Conservation (phyloP, 116 monocot species). For the Zostera marina region DNA sequence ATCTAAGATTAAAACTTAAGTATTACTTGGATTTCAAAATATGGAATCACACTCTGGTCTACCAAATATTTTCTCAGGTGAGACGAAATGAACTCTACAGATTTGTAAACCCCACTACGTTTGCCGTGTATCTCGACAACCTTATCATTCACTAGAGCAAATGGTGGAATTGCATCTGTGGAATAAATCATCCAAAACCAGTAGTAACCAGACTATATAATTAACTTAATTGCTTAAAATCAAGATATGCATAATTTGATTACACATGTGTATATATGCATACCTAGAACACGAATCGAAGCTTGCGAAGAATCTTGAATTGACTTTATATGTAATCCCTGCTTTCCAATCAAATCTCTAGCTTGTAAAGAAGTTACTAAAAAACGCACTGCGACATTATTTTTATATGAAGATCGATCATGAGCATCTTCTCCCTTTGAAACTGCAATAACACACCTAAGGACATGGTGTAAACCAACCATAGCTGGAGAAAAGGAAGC, state of each 20-base stretch:
- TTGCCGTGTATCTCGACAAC: slow-evolving; percentile 90
- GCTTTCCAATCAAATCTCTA: slow-evolving; percentile 75
- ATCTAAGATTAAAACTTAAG: background rate
- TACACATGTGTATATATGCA: background rate
- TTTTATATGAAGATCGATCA: slow-evolving; percentile 14
- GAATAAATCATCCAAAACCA: background rate
- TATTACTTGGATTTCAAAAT: slow-evolving; percentile 64
- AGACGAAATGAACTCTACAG: slow-evolving; percentile 49
- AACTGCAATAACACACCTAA: slow-evolving; percentile 57
- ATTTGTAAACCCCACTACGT: slow-evolving; percentile 40
- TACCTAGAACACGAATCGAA: slow-evolving; percentile 68
- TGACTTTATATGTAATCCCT: slow-evolving; percentile 75
- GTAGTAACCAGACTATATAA: no score
- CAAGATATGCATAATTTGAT: no score
- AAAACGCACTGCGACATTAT: slow-evolving; percentile 30
- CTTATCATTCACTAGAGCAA: slow-evolving; percentile 75
- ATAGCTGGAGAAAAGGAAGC: slow-evolving; percentile 64
- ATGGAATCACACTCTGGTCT: slow-evolving; percentile 62
- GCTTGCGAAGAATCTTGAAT: slow-evolving; percentile 70
- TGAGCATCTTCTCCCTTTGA: slow-evolving; percentile 26
- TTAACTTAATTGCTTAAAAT: no score
- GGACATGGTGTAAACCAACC: slow-evolving; percentile 73
- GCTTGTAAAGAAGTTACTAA: slow-evolving; percentile 70
- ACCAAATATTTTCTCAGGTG: slow-evolving; percentile 84
- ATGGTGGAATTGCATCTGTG: slow-evolving; percentile 60